Base-by-base conservation (phyloP, 805 yeast genomes). In the Lipomyces japonicus region DNA sequence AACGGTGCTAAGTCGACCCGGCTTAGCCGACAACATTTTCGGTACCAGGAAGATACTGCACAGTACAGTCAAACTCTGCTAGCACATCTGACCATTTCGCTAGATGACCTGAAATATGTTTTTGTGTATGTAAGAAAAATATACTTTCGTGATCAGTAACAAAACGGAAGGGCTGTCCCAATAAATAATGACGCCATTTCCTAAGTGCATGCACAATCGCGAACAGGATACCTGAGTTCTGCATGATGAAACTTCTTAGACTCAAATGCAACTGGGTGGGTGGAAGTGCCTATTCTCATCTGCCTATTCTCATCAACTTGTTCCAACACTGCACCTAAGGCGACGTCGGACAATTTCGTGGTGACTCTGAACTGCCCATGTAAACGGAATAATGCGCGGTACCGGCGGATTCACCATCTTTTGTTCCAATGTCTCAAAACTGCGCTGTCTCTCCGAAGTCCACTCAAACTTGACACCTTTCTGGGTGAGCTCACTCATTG, bases 321-420 rank as follows among this genome's bases (percentile, higher is more conserved):
- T 25, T 16, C 42, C 50, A 41, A 21, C 38, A 41, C 44, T 28
- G 44, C 44, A 14, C 44, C 47, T 7, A 43, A 10, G 21, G 47
- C 47, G 18, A 14, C 9, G 6, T 43, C 47, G 6, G 47, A 43
- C 16, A 44, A 44, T 22, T 43, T 44, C 12, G 22, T 66, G 65
- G 22, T 10, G 14, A 43, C 18, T n/a, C n/a, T 14, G 19, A 36
- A 41, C 10, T 41, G n/a, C 35, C 22, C 38, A n/a, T 41, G n/a
- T 23, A n/a, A 14, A 28, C n/a, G 16, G n/a, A 9, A 10, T 9
- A 21, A 21, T 18, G 14, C 28, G 12, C 24, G 23, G 44, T 14
- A 42, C 19, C 3, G 28, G 31, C 9, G n/a, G n/a, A 10, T 28
- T 28, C 32, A 28, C 10, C 32, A 28, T 28, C 14, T 28, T 28